phyloP scores from a whole-genome alignment of 331 rosid species.

The Arachis monticola region DNA sequence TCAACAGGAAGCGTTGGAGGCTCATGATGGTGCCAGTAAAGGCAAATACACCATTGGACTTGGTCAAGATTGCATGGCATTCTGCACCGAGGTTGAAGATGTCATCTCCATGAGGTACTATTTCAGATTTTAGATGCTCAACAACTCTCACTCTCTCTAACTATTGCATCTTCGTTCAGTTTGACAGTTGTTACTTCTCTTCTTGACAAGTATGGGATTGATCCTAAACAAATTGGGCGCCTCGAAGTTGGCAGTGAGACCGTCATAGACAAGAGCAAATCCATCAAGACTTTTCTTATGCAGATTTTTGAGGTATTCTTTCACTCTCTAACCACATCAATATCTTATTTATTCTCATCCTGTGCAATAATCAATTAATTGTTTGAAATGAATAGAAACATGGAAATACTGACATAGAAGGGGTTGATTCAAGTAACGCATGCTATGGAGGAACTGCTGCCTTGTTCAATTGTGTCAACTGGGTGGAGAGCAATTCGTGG shows the following conservation, averaged over 20 bases:
- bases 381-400: constrained; percentile 61
- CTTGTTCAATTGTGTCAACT: constrained; percentile 93
- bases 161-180: constrained; percentile 68
- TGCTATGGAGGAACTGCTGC: constrained; percentile 99
- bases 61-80: constrained; percentile 98
- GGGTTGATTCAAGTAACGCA: constrained; percentile 95
- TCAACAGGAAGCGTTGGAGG: constrained; percentile 96
- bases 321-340: constrained; percentile 17
- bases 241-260: constrained; percentile 99
- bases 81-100: constrained; percentile 93
- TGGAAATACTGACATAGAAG: constrained; percentile 95
- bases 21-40: constrained; percentile 93
- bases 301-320: constrained; percentile 87
- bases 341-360: constrained; percentile 14
- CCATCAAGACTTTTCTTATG: constrained; percentile 98
- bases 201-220: constrained; percentile 84
- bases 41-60: constrained; percentile 99
- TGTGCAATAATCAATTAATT: constrained; percentile 31
- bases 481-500: constrained; percentile 99
- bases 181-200: constrained; percentile 89
- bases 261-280: constrained; percentile 98
- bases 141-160: constrained; percentile 17
- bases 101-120: constrained; percentile 96
- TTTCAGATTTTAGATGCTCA: constrained; percentile 18
- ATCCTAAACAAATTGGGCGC: constrained; percentile 96